Evolutionary conservation across 2,329 filamentous ascomycete genomes (phyloP).

Genomic region (Cercospora sojina): DNA sequence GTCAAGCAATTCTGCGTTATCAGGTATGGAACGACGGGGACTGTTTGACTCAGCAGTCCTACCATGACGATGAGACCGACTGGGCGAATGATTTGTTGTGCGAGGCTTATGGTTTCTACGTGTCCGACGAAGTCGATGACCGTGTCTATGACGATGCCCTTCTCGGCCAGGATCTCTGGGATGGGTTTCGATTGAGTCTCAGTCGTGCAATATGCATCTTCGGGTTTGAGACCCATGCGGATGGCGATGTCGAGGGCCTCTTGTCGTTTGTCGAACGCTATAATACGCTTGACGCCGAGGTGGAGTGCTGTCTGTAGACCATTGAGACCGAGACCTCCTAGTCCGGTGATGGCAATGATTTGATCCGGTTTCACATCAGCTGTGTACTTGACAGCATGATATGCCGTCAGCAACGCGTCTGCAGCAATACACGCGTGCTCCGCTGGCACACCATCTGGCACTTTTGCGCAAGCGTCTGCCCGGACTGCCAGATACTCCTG

Average conservation of each 20-base stretch:
- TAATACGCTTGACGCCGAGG: constrained; percentile 48
- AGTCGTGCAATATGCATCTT: constrained; percentile 32
- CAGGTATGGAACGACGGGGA: constrained; percentile 20
- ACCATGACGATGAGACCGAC: constrained; percentile 27
- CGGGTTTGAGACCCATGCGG: constrained; percentile 34
- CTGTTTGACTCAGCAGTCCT: constrained; percentile 23
- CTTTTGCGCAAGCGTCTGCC: constrained; percentile 31
- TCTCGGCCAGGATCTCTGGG: constrained; percentile 22
- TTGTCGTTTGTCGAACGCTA: constrained; percentile 40
- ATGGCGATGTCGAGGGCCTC: constrained; percentile 37
- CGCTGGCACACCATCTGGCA: constrained; percentile 22
- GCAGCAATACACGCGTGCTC: constrained; percentile 42
- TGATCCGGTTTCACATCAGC: constrained; percentile 40
- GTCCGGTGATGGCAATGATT: constrained; percentile 43
- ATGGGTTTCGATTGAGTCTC: constrained; percentile 13
- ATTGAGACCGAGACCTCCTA: constrained; percentile 46
- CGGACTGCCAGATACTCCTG: constrained; percentile 42
- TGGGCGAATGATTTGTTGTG: constrained; percentile 26
- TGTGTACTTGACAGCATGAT: constrained; percentile 43
- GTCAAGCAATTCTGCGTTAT: constrained; percentile 22
- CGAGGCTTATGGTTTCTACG: constrained; percentile 23
- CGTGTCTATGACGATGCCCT: constrained; percentile 26
- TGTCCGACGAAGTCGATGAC: constrained; percentile 31
- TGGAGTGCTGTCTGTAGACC: constrained; percentile 48
- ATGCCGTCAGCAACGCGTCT: constrained; percentile 45